phyloP scores from a whole-genome alignment of 2,329 filamentous ascomycete species.

The Fonsecaea pedrosoi region DNA sequence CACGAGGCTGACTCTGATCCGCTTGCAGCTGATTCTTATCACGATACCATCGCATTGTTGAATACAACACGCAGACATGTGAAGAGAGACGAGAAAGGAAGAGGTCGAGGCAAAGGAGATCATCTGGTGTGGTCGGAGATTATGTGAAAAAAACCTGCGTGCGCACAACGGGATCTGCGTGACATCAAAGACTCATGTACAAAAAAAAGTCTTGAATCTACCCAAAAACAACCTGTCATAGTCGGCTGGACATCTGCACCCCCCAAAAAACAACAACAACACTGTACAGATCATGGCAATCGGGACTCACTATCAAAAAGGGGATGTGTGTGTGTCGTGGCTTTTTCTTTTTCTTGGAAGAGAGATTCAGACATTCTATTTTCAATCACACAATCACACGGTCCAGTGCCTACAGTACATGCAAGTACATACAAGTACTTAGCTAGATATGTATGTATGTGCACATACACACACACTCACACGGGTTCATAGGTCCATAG shows the following conservation, averaged over 20 bases:
- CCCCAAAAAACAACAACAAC: not conserved
- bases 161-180: not conserved
- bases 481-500: too few species aligned
- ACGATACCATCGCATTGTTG: not conserved
- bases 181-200: slow-evolving; percentile 18
- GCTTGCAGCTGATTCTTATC: not conserved
- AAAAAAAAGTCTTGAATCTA: not conserved
- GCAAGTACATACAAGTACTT: too few species aligned
- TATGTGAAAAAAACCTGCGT: not conserved
- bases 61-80: not conserved
- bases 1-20: not conserved
- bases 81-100: not conserved
- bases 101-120: not conserved
- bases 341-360: not conserved
- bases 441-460: too few species aligned
- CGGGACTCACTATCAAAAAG: not conserved
- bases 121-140: not conserved
- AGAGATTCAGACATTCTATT: too few species aligned
- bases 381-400: too few species aligned
- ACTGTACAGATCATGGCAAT: not conserved
- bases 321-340: not conserved
- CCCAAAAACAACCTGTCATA: not conserved
- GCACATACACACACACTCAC: too few species aligned
- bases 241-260: slow-evolving; percentile 4
- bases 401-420: too few species aligned